Evolutionary conservation across 1,284 basidiomycete species (phyloP), one percentile per base, ranked within the genome.

Genomic region (Ganoderma leucocontextum): DNA sequence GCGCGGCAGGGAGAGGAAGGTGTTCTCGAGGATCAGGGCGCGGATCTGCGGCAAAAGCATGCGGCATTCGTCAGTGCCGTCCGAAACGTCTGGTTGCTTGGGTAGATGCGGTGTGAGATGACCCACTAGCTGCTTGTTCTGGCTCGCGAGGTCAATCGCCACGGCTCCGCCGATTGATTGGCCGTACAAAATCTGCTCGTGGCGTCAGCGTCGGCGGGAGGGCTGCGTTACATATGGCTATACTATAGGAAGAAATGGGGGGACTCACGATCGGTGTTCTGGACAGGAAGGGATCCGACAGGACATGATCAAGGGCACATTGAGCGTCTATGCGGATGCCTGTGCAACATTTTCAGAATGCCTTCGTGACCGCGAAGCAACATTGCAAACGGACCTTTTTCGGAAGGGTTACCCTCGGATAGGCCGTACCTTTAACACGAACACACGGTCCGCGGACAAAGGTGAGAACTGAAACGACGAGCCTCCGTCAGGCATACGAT

Each of bases 101-200:
- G 53, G 36, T 4, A 38, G n/a, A 12, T 36, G 36, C 22, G 58
- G 22, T 4, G 58, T 2, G 38, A 25, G 58, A 22, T 41, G 49
- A 78, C 80, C 60, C 67, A 93, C 93, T 74, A 89, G 87, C 36
- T 86, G 81, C 0, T 93, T 88, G 77, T 97, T 97, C 47, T 88
- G 87, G 66, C 90, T 91, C 0, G 94, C 94, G 5, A 98, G 89
- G 78, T 97, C 92, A 63, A 98, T 93, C 15, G 94, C 87, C 1
- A 99, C 96, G 0, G 97, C 97, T n/a, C 97, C 97, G 17, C 97
- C 97, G 38, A 99, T 95, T 8, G 94, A 96, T 80, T 99, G 97
- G 0, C 97, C 97, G 75, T 96, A 99, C 0, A 97, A 80, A 58
- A 95, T 83, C 91, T 92, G 67, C 17, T 13, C 35, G 19, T n/a